phyloP scores from a whole-genome alignment of 768 basidiomycete genomes.

The Termitomyces sp. region DNA sequence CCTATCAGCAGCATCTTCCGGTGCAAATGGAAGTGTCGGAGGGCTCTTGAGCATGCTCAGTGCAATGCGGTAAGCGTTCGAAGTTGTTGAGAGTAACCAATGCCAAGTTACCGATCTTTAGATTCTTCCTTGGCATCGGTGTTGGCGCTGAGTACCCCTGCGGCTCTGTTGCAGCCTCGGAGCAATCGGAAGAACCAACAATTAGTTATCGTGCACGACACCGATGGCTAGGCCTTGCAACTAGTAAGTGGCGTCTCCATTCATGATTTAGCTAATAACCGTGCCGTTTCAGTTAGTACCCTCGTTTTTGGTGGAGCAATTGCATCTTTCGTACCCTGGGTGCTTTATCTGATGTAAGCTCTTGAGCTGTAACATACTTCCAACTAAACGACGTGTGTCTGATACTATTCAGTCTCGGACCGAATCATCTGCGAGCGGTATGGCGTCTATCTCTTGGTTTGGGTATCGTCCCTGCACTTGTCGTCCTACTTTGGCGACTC shows the following conservation, averaged over 20 bases:
- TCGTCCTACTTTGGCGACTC: too few species aligned
- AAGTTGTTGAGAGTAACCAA: not conserved
- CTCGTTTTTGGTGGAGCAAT: constrained; percentile 80
- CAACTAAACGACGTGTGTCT: too few species aligned
- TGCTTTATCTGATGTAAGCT: constrained; percentile 81
- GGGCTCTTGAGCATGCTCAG: constrained; percentile 76
- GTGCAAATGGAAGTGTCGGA: constrained; percentile 62
- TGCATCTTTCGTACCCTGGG: constrained; percentile 75
- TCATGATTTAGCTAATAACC: not conserved
- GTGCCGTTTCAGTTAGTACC: constrained; percentile 58
- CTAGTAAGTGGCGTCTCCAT: constrained; percentile 50
- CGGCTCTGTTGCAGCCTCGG: constrained; percentile 85
- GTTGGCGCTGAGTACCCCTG: constrained; percentile 88
- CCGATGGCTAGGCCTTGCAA: constrained; percentile 81
- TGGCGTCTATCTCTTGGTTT: too few species aligned
- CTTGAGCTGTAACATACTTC: not conserved
- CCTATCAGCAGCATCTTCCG: constrained; percentile 80
- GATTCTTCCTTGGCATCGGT: constrained; percentile 85
- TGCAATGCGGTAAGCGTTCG: constrained; percentile 59
- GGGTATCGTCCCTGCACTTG: too few species aligned
- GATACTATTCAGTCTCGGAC: too few species aligned
- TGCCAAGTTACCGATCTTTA: constrained; percentile 21
- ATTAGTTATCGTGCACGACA: constrained; percentile 79
- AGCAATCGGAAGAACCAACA: constrained; percentile 80
- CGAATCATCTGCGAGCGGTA: too few species aligned